phyloP scores from a whole-genome alignment of 2,329 filamentous ascomycete genomes.

The Fusarium albidum region DNA sequence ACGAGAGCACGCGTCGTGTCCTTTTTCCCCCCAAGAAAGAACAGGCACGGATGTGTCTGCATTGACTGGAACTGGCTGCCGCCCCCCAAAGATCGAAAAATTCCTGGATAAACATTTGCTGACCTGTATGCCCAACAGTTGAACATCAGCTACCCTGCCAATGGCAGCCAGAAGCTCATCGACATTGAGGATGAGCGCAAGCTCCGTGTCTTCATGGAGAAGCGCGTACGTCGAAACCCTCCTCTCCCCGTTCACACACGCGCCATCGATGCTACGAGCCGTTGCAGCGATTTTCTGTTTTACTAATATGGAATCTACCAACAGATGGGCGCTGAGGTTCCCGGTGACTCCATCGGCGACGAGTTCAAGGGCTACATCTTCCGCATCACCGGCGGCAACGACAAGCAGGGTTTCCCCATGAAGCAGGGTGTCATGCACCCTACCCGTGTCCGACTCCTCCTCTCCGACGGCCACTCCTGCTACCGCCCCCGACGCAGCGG shows the following conservation, averaged over 20 bases:
- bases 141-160: conserved; percentile 89
- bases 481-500: conserved; percentile 97
- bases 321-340: conserved; percentile 89
- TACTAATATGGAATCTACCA: conserved; percentile 46
- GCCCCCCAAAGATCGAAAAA: neutral
- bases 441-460: conserved; percentile 96
- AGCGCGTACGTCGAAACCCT: conserved; percentile 72
- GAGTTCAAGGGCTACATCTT: conserved; percentile 99
- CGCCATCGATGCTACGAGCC: conserved; percentile 23
- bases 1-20: neutral
- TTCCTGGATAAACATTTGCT: conserved; percentile 40
- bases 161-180: conserved; percentile 99
- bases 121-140: conserved; percentile 53
- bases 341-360: conserved; percentile 93
- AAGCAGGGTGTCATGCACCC: conserved; percentile 99
- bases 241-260: conserved; percentile 12
- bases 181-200: conserved; percentile 99
- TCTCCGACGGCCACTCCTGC: conserved; percentile 97
- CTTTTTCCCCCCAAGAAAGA: neutral
- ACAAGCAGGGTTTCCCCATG: conserved; percentile 99
- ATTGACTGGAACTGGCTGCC: neutral
- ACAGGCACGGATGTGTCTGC: neutral
- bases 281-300: conserved; percentile 14
- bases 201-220: conserved; percentile 98
- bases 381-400: conserved; percentile 99